Base-by-base conservation (phyloP, 2,329 filamentous ascomycete species). In the Colletotrichum sp. region DNA sequence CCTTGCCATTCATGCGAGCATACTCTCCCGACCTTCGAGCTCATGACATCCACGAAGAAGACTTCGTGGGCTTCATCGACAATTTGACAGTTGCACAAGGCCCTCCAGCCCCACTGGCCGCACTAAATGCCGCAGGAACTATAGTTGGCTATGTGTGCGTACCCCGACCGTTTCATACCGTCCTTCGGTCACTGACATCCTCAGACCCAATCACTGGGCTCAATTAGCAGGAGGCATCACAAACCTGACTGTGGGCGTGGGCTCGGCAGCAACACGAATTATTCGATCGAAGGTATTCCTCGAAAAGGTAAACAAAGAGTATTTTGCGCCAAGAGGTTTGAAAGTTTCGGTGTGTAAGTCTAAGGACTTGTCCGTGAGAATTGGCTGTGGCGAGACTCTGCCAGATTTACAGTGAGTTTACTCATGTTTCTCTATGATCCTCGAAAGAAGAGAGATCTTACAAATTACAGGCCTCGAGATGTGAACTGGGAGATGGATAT, bases 371-470 rank as follows among this genome's bases (percentile, higher is more conserved):
- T 7, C 44, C n/a, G n/a, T 4, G 6, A 21, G n/a, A 8, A 52
- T 52, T 52, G 44, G 44, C 10, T 52, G n/a, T 52, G 44, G 44
- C n/a, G 44, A 52, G 44, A 52, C n/a, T 52, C 12, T 52, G 10
- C 44, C 44, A 21, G n/a, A 52, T 52, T 52, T 52, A 8, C 44
- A 52, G 44, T 52, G 6, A 21, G 44, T 52, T 52, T 49, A 12
- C 2, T n/a, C 0, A 12, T 49, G 39, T 12, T 49, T n/a, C 0
- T 49, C 1, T 3, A 44, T 8, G 16, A 1, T 44, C 5, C 16
- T 44, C 3, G 36, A 44, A 0, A 10, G 8, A 44, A 44, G 8
- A 49, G 44, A 8, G n/a, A 52, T 1, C 44, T 52, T 52, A 52
- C 44, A 52, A 21, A 21, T 21, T 4, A 24, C n/a, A 52, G 44